Conservation (phyloP, 495 filamentous ascomycete species). For the Talaromyces adpressus region DNA sequence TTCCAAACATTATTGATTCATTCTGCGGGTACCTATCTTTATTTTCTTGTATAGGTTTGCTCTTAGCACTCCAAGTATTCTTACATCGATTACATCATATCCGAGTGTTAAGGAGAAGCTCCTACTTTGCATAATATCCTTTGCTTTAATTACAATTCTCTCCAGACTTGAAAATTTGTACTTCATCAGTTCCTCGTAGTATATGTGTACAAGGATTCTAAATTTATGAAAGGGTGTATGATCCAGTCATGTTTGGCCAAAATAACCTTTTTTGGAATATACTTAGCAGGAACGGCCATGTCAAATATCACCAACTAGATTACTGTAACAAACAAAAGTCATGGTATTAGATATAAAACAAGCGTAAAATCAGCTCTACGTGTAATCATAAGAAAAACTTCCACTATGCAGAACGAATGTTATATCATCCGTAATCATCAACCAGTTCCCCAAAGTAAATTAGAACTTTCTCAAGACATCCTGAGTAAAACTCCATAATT, state of each 20-base stretch:
- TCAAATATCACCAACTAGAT: neutral
- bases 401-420: neutral
- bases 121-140: neutral
- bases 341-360: neutral
- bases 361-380: no score
- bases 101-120: neutral
- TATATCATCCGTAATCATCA: neutral
- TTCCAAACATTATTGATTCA: neutral
- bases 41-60: neutral
- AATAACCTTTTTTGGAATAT: no score
- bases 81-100: neutral
- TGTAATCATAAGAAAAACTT: neutral
- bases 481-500: slow-evolving; percentile 4
- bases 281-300: no score
- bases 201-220: neutral
- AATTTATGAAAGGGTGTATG: no score
- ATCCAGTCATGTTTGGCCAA: no score
- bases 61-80: neutral
- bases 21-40: neutral
- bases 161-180: neutral
- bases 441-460: neutral
- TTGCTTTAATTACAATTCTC: neutral
- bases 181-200: neutral
- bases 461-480: slow-evolving; percentile 1
- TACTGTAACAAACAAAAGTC: neutral